Evolutionary conservation across 805 yeast genomes (phyloP).

Genomic region (Ogataea degrootiae): DNA sequence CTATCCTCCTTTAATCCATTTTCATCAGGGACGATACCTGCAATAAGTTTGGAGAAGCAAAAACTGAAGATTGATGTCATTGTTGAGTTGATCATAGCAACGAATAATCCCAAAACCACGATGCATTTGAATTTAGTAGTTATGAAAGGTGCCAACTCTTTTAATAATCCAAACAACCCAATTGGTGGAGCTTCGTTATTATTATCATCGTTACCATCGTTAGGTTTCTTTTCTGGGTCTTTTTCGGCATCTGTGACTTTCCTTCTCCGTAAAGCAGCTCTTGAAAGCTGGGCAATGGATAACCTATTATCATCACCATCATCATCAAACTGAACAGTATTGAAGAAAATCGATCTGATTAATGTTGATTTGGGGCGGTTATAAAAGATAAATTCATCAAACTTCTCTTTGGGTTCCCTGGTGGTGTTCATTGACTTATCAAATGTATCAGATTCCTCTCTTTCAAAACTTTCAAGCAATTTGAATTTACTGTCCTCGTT

Average conservation of each 20-base stretch:
- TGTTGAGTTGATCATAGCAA: slow-evolving; percentile 55
- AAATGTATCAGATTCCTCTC: neutral
- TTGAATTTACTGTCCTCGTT: slow-evolving; percentile 4
- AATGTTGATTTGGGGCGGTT: neutral
- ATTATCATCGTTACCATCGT: slow-evolving; percentile 14
- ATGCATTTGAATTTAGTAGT: slow-evolving; percentile 5
- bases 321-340: neutral
- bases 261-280: neutral
- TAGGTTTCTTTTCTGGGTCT: slow-evolving; percentile 6
- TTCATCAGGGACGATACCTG: slow-evolving; percentile 51
- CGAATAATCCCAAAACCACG: slow-evolving; percentile 46
- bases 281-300: neutral
- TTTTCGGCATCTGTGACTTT: slow-evolving; percentile 8
- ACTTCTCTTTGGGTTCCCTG: neutral
- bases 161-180: slow-evolving; percentile 25
- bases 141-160: slow-evolving; percentile 12
- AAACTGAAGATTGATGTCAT: slow-evolving; percentile 75
- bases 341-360: neutral
- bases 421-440: neutral
- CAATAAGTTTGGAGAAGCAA: slow-evolving; percentile 64
- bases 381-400: neutral
- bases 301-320: neutral
- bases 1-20: slow-evolving; percentile 22
- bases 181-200: slow-evolving; percentile 12
- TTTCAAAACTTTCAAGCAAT: slow-evolving; percentile 1